Evolutionary conservation across 805 yeast genomes (phyloP), one percentile per base, ranked within the genome.

Genomic region (Hanseniaspora clermontiae): DNA sequence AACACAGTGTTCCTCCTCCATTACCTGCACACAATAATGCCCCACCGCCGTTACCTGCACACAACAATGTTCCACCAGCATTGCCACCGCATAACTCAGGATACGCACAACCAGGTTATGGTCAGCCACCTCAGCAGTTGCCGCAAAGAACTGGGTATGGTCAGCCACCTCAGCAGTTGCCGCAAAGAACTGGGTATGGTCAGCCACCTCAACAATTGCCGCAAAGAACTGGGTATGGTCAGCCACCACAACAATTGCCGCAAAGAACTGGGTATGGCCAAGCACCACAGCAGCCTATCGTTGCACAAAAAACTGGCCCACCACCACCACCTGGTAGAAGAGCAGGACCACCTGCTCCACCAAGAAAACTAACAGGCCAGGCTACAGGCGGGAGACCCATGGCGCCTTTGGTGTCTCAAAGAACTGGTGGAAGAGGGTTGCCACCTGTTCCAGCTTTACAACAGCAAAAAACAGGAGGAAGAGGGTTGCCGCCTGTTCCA

Each of bases 391-490:
- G 29, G 11, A 27, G 47, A 29, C 5, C 37, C n/a, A n/a, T 3
- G 40, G 53, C 62, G 10, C 45, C 68, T 1, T 37, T 66, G n/a
- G 42, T 67, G 9, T 38, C 68, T 15, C 56, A 64, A 3, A 42
- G 64, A 12, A 27, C 65, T 11, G 48, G 66, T 4, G 46, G 68
- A 20, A 60, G 64, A 24, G 53, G 64, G n/a, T 57, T 68, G n/a
- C 60, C 65, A 37, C 60, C 65, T 31, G 57, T 58, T 1, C 61
- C 61, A 8, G 60, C 66, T 1, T 59, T 66, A 1, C 61, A 64
- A 2, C 46, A 54, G 8, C 61, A 64, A 2, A 45, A 49, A n/a
- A 47, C 57, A 19, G 57, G 57, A 15, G 51, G 51, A 14, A 49
- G 48, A 24, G 43, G 51, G 8, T 39, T 46, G 14, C 57, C 57